Base-by-base conservation (phyloP, 2,329 filamentous ascomycete genomes). In the Fonsecaea nubica region DNA sequence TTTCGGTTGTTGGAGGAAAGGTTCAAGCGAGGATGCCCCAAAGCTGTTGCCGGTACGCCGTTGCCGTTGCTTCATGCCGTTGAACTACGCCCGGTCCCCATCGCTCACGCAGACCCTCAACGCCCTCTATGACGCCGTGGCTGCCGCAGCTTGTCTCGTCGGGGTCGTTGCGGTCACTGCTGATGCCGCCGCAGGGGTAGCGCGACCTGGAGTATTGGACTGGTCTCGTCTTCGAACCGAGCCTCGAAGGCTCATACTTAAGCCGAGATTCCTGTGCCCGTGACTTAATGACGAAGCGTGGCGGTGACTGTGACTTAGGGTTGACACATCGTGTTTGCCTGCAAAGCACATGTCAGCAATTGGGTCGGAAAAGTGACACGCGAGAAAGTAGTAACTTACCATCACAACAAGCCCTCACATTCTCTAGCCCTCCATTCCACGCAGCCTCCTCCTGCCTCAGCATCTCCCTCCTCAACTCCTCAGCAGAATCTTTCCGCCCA, bases 391-490 rank as follows among this genome's bases (percentile, higher is more conserved):
- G 25, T 25, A n/a, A 62, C 71, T 56, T 85, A 94, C 93, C 95
- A 86, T 98, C 95, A 79, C 95, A 99, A 81, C 95, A 99, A 66
- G 94, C 93, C 76, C 95, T 86, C 71, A 99, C 95, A 77, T 99
- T 97, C 83, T 98, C 94, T 74, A 98, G 84, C 69, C 89, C 86
- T 32, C 89, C 84, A 72, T 93, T 52, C 58, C 58, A 91, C 62
- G 88, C 83, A 74, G 94, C 90, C 75, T 93, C 89, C 69, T 87
- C 77, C 61, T 81, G 78, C 57, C 79, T 84, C 79, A 94, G 91
- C 73, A 94, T 92, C 70, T 93, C 88, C 70, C 89, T 86, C 64
- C 92, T 85, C 64, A 97, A 77, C 75, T 97, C 92, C 77, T 97
- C 92, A 2, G 91, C 91, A 74, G 90, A 92, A 76, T 94, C 91